Base-by-base conservation (phyloP, 2,329 filamentous ascomycete species). In the Curvularia sp. region DNA sequence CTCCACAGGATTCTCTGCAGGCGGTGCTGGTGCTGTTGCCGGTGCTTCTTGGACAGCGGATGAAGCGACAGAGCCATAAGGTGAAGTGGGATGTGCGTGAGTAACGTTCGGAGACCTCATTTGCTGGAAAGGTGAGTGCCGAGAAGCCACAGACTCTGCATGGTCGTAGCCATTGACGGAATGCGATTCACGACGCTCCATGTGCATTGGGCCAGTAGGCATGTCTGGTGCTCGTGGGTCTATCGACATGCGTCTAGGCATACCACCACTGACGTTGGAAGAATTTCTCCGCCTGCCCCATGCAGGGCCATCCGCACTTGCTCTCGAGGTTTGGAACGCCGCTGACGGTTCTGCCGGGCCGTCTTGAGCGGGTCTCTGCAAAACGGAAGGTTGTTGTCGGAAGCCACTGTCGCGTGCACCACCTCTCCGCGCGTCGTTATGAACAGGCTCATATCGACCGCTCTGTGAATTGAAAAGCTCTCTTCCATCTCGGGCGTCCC, bases 391-490 rank as follows among this genome's bases (percentile, higher is more conserved):
- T 64, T 94, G 89, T 64, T 94, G 89, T 48, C 90, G 87, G 55
- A 86, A 83, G 60, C 86, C 83, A 53, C 95, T 91, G 54, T 87
- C 85, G 50, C 90, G 86, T 63, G 86, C 80, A 28, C 89, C 87
- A 18, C 71, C 87, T 64, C 92, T 87, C 36, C 93, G 88, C 61
- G 80, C 82, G 54, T 97, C 92, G 51, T 85, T 82, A 3, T 59
- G 52, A 28, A 93, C 94, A 15, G 93, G 93, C 74, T 98, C 94
- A 68, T 97, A 96, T 49, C 92, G 89, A 18, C 94, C 94, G 53
- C 92, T 97, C 54, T 96, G 90, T n/a, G 94, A 96, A 74, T 98
- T 97, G 80, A 88, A 98, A 0, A 98, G 82, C 75, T 98, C 93
- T 25, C 61, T 62, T 55, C 91, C 84, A 61, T 86, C 88, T 32